phyloP scores from a whole-genome alignment of 495 filamentous ascomycete species.

The Penicillium manginii region DNA sequence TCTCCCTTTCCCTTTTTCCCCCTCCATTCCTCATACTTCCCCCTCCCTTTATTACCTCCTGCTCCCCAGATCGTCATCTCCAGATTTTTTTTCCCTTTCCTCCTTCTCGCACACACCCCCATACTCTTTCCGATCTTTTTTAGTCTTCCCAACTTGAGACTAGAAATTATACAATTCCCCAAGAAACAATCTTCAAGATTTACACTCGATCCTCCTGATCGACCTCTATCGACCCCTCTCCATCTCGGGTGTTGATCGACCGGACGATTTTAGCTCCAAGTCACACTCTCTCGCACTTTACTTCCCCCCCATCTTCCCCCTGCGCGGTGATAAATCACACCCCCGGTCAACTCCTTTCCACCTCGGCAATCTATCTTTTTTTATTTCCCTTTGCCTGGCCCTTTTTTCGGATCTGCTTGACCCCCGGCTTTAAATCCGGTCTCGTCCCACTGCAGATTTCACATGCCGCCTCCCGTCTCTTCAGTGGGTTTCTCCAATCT shows the following conservation, averaged over 20 bases:
- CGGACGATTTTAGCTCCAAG: constrained; percentile 32
- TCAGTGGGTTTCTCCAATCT: constrained; percentile 80
- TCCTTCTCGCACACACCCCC: constrained; percentile 31
- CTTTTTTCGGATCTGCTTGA: neutral
- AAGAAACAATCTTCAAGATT: constrained; percentile 1
- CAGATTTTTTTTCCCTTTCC: constrained; percentile 30
- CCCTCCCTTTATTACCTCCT: constrained; percentile 39
- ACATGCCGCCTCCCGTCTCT: constrained; percentile 74
- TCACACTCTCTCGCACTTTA: constrained; percentile 3
- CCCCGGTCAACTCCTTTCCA: constrained; percentile 27
- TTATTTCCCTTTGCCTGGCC: neutral
- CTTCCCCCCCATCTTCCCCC: neutral
- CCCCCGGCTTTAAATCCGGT: constrained; percentile 22
- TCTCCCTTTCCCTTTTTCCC: constrained; percentile 46
- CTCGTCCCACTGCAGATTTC: constrained; percentile 43
- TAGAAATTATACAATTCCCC: too few relatives aligned
- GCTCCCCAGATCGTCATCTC: constrained; percentile 41
- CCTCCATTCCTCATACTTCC: constrained; percentile 42
- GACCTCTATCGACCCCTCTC: constrained; percentile 12
- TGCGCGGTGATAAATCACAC: constrained; percentile 23
- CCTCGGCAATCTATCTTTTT: neutral
- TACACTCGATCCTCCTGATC: constrained; percentile 12
- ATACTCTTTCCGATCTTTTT: constrained; percentile 25
- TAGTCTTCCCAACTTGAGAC: too few relatives aligned
- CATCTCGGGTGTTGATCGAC: constrained; percentile 39